phyloP scores from a whole-genome alignment of 345 rosid genomes.

The Excoecaria cochinchinensis region DNA sequence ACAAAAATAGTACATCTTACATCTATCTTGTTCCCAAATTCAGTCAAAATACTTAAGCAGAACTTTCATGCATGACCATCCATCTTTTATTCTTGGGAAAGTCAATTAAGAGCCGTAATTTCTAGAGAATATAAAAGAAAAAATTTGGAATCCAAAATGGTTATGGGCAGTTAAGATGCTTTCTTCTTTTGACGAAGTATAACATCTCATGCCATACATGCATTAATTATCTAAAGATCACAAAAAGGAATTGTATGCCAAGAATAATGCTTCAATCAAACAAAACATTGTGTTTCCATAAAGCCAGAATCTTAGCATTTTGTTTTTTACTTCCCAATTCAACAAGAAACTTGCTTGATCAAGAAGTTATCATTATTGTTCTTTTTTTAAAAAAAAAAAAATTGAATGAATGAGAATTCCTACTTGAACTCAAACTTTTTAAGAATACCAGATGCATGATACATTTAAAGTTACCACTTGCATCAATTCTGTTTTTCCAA shows the following conservation, averaged over 20 bases:
- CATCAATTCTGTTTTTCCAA: too few species aligned
- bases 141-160: background rate
- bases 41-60: background rate
- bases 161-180: background rate
- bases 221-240: background rate
- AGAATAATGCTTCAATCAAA: constrained; percentile 9
- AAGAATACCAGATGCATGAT: too few species aligned
- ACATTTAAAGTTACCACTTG: too few species aligned
- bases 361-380: background rate
- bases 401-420: background rate
- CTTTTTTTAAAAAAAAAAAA: background rate
- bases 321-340: too few species aligned
- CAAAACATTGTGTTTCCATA: background rate
- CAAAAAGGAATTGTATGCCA: constrained; percentile 6
- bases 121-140: background rate
- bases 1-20: too few species aligned
- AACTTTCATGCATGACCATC: background rate
- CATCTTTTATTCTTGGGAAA: constrained; percentile 12
- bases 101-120: background rate
- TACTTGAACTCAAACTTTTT: background rate
- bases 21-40: background rate
- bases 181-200: background rate
- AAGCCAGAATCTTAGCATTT: background rate
- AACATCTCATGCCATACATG: background rate
- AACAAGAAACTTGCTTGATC: background rate